Percentiles rank a stretch among this genome's conserved stretches.
Evolutionary conservation across 108 stramenopile species (phyloP).

Genomic region (Discostella pseudostelligera): DNA sequence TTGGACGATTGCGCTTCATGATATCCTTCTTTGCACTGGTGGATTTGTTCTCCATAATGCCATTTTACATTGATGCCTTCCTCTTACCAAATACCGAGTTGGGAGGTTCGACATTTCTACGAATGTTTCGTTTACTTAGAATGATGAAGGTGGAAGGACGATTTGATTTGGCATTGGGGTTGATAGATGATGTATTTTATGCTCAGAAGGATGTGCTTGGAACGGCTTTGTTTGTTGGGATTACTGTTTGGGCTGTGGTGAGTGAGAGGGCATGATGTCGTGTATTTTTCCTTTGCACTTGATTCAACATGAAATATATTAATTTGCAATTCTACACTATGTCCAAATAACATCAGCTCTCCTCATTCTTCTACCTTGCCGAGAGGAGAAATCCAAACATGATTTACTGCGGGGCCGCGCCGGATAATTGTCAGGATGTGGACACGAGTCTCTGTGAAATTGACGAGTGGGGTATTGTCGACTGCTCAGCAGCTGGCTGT

Average conservation of each 20-base stretch:
- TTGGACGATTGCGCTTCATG: slow-evolving; percentile 50
- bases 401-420: slow-evolving; percentile 77
- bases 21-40: slow-evolving; percentile 73
- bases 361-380: slow-evolving; percentile 79
- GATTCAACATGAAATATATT: background rate
- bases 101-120: slow-evolving; percentile 73
- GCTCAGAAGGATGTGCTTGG: slow-evolving; percentile 73
- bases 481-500: slow-evolving; percentile 74
- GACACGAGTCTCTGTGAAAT: slow-evolving; percentile 65
- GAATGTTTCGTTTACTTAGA: slow-evolving; percentile 89
- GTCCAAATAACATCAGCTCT: slow-evolving; percentile 23
- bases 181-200: slow-evolving; percentile 76
- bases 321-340: background rate
- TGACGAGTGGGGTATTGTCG: slow-evolving; percentile 68
- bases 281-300: background rate
- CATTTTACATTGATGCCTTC: slow-evolving; percentile 88
- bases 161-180: slow-evolving; percentile 71
- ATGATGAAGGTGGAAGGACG: slow-evolving; percentile 91
- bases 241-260: slow-evolving; percentile 82
- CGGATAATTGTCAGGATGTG: slow-evolving; percentile 50
- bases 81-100: slow-evolving; percentile 56
- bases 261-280: background rate
- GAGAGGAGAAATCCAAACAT: slow-evolving; percentile 75
- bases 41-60: slow-evolving; percentile 82
- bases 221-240: slow-evolving; percentile 82